These are phyloP conservation scores for Trichophyton equinum DNA, from an alignment of 2,329 filamentous ascomycete genomes.

Conservation along the genomic window DNA sequence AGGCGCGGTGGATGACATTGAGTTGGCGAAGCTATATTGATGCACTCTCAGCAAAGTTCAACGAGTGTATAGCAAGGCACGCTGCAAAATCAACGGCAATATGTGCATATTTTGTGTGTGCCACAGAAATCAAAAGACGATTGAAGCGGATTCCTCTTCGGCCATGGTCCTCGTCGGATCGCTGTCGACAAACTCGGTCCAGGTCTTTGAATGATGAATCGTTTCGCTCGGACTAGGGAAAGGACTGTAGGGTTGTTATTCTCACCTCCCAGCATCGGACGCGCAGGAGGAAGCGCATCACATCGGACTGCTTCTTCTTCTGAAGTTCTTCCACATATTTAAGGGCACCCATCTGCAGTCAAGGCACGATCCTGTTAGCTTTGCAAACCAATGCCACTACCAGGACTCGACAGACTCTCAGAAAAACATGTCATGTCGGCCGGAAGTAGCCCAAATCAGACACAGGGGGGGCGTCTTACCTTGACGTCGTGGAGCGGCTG, in stretches of 20 bases:
- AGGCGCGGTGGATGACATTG: constrained; percentile 98
- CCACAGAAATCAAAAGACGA: constrained; percentile 9
- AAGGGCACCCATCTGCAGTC: constrained; percentile 83
- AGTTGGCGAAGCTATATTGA: constrained; percentile 99
- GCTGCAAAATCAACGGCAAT: constrained; percentile 34
- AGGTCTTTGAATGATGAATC: constrained; percentile 1
- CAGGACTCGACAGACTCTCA: not conserved
- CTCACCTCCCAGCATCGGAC: constrained; percentile 98
- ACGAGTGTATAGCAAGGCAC: constrained; percentile 90
- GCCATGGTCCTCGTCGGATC: constrained; percentile 7
- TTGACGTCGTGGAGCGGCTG: constrained; percentile 34
- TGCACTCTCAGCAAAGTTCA: constrained; percentile 99
- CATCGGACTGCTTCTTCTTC: constrained; percentile 99
- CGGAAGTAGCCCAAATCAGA: not conserved
- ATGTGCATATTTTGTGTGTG: constrained; percentile 9
- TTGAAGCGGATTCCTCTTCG: constrained; percentile 8
- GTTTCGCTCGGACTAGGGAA: not conserved
- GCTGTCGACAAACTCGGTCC: constrained; percentile 13
- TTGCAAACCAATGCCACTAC: not conserved
- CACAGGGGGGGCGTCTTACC: constrained; percentile 21
- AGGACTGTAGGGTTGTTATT: constrained; percentile 13
- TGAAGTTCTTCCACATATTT: constrained; percentile 99
- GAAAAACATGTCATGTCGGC: not conserved
- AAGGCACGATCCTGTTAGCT: constrained; percentile 8
- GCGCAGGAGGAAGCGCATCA: constrained; percentile 98